Conservation (phyloP, 2,329 filamentous ascomycete species). For the Monilinia vaccinii-corymbosi region DNA sequence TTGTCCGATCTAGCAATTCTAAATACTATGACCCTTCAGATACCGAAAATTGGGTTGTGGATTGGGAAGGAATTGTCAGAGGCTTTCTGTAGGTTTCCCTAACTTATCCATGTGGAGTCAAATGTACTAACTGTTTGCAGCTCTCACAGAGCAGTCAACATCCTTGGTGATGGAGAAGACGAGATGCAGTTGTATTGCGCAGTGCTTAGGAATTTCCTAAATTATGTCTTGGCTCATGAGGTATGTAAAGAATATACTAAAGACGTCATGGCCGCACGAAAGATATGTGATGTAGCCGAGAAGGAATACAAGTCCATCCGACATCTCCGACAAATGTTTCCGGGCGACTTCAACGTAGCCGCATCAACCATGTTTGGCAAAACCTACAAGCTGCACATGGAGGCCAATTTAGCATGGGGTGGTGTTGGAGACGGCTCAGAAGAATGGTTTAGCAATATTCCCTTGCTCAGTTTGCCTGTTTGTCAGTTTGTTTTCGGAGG, state of each 20-base stretch:
- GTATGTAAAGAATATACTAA: slow-evolving; percentile 74
- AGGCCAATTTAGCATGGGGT: slow-evolving; percentile 13
- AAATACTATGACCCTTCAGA: slow-evolving; percentile 44
- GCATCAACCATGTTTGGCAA: slow-evolving; percentile 61
- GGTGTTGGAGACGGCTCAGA: slow-evolving; percentile 22
- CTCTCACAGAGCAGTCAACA: slow-evolving; percentile 46
- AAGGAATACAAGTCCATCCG: slow-evolving; percentile 55
- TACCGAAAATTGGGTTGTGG: slow-evolving; percentile 59
- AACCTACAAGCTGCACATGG: slow-evolving; percentile 16
- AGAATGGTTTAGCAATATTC: slow-evolving; percentile 6
- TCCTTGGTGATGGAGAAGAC: slow-evolving; percentile 45
- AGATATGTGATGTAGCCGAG: slow-evolving; percentile 57
- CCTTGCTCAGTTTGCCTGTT: slow-evolving; percentile 29
- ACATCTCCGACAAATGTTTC: slow-evolving; percentile 45
- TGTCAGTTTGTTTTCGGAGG: slow-evolving; percentile 37
- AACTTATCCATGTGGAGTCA: not conserved
- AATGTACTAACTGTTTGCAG: slow-evolving; percentile 29
- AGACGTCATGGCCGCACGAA: slow-evolving; percentile 57
- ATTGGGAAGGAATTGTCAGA: slow-evolving; percentile 69
- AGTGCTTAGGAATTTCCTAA: slow-evolving; percentile 77
- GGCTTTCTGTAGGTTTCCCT: slow-evolving; percentile 60
- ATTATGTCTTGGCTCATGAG: slow-evolving; percentile 75
- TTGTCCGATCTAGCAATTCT: slow-evolving; percentile 37
- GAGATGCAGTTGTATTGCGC: slow-evolving; percentile 52
- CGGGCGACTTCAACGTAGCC: slow-evolving; percentile 74